phyloP scores from a whole-genome alignment of 2,329 filamentous ascomycete species.

The Penicillium sp. region DNA sequence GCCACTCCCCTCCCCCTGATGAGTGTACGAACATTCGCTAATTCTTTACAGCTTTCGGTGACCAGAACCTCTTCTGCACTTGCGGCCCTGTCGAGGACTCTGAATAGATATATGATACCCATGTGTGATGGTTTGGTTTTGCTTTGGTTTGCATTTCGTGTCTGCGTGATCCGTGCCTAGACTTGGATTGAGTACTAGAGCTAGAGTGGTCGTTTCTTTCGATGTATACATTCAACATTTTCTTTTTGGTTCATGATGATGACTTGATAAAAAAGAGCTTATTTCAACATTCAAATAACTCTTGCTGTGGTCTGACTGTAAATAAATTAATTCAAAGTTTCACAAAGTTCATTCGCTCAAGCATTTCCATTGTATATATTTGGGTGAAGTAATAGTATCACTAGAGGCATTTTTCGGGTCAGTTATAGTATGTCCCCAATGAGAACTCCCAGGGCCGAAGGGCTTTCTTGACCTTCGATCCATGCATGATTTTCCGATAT shows the following conservation, averaged over 20 bases:
- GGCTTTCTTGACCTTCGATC: no score
- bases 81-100: slow-evolving; percentile 78
- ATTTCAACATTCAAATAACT: slow-evolving; percentile 6
- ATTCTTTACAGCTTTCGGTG: slow-evolving; percentile 71
- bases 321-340: slow-evolving; percentile 2
- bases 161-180: background rate
- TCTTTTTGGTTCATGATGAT: slow-evolving; percentile 23
- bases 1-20: background rate
- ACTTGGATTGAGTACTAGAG: slow-evolving; percentile 1
- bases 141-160: background rate
- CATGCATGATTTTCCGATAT: no score
- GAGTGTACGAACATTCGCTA: slow-evolving; percentile 25
- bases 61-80: slow-evolving; percentile 92
- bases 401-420: no score
- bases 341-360: no score
- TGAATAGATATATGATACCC: slow-evolving; percentile 47
- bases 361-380: no score
- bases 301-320: background rate
- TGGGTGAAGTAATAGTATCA: no score
- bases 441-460: no score
- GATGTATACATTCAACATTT: slow-evolving; percentile 38
- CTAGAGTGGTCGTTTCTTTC: slow-evolving; percentile 9
- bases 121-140: slow-evolving; percentile 20
- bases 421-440: no score
- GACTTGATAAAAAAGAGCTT: slow-evolving; percentile 4